Base-by-base conservation (phyloP, 2,329 filamentous ascomycete species). In the Tolypocladium nubicola region DNA sequence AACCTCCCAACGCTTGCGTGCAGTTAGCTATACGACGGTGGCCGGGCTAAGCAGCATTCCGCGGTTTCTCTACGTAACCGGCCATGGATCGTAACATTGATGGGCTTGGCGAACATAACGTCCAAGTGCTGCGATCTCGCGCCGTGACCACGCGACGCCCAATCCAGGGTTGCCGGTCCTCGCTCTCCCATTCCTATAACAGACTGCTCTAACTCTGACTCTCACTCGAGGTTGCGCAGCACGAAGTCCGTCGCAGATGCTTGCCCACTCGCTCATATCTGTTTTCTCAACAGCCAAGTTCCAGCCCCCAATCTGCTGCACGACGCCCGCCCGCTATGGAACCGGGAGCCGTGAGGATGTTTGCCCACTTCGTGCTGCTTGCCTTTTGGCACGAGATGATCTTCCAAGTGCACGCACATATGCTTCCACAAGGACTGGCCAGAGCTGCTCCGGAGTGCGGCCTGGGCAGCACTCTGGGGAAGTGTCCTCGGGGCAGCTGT, bases 401-500 rank as follows among this genome's bases (percentile, higher is more conserved):
- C 23, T 14, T 47, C 43, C 4, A 7, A 30, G 13, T 6, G 3
- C 21, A 14, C 13, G 23, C 23, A n/a, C 26, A 33, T 3, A 49
- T 33, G 26, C 14, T n/a, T 23, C 16, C 9, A 1, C 8, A 13
- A 0, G 26, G 26, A 9, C 8, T 2, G 2, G 26, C 45, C 9
- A 33, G 45, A 19, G 45, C 26, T 19, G 26, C 8, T 33, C 14
- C 26, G 3, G 45, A 49, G 26, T 49, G 45, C 33, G 45, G 45
- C 30, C n/a, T 35, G 4, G 37, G 38, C 26, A 26, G 13, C 19
- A 13, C 10, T 4, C 41, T 19, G 11, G 40, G 40, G 1, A 37
- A 21, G 7, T 75, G 73, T 58, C 59, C 62, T 37, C 30, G 58
- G 11, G 68, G 69, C 19, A 56, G 60, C 40, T 75, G 73, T 54